phyloP scores from a whole-genome alignment of 2,329 filamentous ascomycete genomes.

The Colletotrichum sublineola region DNA sequence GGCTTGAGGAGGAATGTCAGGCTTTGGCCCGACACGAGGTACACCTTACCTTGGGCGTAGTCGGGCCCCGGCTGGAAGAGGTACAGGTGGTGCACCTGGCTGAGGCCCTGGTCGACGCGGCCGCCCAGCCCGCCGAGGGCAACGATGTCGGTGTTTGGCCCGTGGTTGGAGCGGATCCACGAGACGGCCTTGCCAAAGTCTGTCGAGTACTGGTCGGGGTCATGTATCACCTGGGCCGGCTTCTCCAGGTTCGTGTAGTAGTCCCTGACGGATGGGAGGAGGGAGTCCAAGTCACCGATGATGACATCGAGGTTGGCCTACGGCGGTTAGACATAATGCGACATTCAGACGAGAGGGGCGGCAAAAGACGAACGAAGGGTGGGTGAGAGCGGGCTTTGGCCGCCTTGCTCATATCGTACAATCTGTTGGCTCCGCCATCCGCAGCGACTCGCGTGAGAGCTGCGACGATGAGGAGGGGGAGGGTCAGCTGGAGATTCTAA shows the following conservation, averaged over 20 bases:
- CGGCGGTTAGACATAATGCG: not conserved
- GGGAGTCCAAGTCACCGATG: slow-evolving; percentile 92
- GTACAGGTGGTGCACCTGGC: slow-evolving; percentile 88
- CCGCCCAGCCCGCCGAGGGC: slow-evolving; percentile 89
- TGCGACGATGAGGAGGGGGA: slow-evolving; percentile 48
- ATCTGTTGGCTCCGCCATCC: slow-evolving; percentile 89
- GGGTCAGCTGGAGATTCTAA: slow-evolving; percentile 43
- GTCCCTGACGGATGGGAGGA: slow-evolving; percentile 71
- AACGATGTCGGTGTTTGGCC: slow-evolving; percentile 72
- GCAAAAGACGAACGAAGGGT: slow-evolving; percentile 25
- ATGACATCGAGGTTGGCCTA: slow-evolving; percentile 77
- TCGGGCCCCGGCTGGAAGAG: slow-evolving; percentile 67
- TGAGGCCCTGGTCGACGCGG: slow-evolving; percentile 91
- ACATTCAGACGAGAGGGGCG: not conserved
- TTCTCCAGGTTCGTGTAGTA: slow-evolving; percentile 72
- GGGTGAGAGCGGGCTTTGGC: slow-evolving; percentile 4
- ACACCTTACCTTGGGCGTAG: slow-evolving; percentile 72
- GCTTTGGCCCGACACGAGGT: slow-evolving; percentile 84
- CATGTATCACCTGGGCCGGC: slow-evolving; percentile 73
- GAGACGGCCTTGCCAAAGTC: slow-evolving; percentile 89
- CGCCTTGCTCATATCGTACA: slow-evolving; percentile 60
- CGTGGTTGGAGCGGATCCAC: slow-evolving; percentile 63
- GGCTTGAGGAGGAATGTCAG: slow-evolving; percentile 84
- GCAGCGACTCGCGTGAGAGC: slow-evolving; percentile 81
- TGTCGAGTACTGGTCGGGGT: slow-evolving; percentile 87